Evolutionary conservation across 352 stramenopile genomes (phyloP), one percentile per base, ranked within the genome.

Genomic region (Plasmopara halstedii): DNA sequence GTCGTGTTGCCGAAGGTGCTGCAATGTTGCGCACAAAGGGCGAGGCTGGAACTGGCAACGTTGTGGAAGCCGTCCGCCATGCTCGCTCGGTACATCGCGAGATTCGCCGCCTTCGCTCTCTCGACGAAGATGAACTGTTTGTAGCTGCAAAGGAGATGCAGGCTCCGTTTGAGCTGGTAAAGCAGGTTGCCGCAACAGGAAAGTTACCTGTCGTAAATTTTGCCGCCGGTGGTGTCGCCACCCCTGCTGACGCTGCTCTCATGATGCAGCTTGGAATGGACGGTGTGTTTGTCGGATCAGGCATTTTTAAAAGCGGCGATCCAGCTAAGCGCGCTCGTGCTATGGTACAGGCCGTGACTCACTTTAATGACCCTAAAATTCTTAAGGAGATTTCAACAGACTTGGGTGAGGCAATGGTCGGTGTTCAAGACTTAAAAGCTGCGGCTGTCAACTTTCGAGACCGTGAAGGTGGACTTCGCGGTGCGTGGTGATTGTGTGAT

Each of bases 211-310:
- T 99, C 6, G 95, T 98, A 2, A 99, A 99, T 80, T 99, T 99
- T 65, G 95, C 96, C 21, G 96, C 96, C 25, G 96, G 96, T 51
- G 96, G 96, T 50, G 92, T 99, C n/a, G 96, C 96, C 11, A 99
- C 96, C 17, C 95, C 96, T 13, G 95, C 95, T 8, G 96, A 99
- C 60, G 96, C 96, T 26, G 96, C 96, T 23, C 71, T 99, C 11
- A 98, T 99, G 95, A 99, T 99, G 95, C 96, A 99, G 76, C 80
- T 99, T 9, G 96, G 96, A 50, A 96, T 98, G 78, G 96, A 99
- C 71, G 96, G 96, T 49, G 96, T 99, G 20, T 99, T 99, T 55
- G 96, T 99, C 13, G 96, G 96, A 36, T 97, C 80, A 46, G 96
- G 96, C 38, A 99, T 99, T 56, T 99, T 99, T 79, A 98, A 98